phyloP scores from a whole-genome alignment of 2,329 filamentous ascomycete genomes.

The Trichothecium sympodiale region DNA sequence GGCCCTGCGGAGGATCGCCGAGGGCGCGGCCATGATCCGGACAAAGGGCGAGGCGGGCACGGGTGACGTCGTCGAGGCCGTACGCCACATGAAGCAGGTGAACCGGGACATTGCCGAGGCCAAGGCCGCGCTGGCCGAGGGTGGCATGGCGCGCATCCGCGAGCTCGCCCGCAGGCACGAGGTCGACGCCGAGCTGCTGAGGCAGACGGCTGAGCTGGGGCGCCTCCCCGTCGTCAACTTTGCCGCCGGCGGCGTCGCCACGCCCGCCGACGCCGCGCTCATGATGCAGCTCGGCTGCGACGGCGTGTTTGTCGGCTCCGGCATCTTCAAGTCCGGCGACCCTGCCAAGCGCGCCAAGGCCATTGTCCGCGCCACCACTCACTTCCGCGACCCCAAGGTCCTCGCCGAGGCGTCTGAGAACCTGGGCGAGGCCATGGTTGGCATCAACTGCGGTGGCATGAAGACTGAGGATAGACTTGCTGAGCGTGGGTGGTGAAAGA shows the following conservation, averaged over 20 bases:
- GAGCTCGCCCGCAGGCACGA: conserved; percentile 73
- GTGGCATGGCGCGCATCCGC: conserved; percentile 44
- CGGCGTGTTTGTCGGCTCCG: conserved; percentile 91
- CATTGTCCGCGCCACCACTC: conserved; percentile 88
- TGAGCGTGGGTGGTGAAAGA: conserved; percentile 65
- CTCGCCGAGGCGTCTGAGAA: conserved; percentile 80
- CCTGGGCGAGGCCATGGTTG: conserved; percentile 96
- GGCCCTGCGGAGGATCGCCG: conserved; percentile 78
- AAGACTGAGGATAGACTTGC: conserved; percentile 71
- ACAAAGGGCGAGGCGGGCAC: conserved; percentile 98
- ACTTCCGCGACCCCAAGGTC: conserved; percentile 76
- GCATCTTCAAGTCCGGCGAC: conserved; percentile 95
- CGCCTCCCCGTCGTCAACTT: conserved; percentile 95
- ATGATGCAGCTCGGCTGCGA: conserved; percentile 99
- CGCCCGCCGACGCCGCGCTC: conserved; percentile 87
- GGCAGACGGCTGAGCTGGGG: conserved; percentile 77
- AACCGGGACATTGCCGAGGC: conserved; percentile 72
- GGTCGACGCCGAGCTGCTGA: conserved; percentile 66
- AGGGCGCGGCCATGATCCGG: conserved; percentile 97
- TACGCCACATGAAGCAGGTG: conserved; percentile 89
- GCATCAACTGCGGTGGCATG: conserved; percentile 78
- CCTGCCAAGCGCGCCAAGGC: conserved; percentile 83
- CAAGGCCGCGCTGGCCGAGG: conserved; percentile 55
- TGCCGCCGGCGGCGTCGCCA: conserved; percentile 97
- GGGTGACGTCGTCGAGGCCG: conserved; percentile 92